A percentile compares a stretch with the other conserved stretches of the same genome.
Evolutionary conservation across 495 filamentous ascomycete species (phyloP).

Genomic region (Terfezia boudieri): DNA sequence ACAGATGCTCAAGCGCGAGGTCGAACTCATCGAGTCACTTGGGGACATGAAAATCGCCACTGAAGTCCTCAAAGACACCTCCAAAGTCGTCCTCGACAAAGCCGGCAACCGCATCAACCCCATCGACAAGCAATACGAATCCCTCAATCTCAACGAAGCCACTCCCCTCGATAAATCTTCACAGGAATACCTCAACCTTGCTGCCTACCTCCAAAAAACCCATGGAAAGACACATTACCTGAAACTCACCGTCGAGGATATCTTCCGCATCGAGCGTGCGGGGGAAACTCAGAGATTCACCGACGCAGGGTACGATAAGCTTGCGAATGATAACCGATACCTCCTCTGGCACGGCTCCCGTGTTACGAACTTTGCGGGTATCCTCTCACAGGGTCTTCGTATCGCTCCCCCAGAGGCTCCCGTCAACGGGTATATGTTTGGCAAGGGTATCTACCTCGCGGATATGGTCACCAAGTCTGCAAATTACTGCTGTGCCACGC

Average conservation of each 20-base stretch:
- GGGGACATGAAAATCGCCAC: slow-evolving; percentile 65
- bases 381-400: slow-evolving; percentile 61
- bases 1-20: slow-evolving; percentile 41
- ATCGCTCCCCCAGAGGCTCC: slow-evolving; percentile 74
- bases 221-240: slow-evolving; percentile 36
- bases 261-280: slow-evolving; percentile 62
- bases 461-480: slow-evolving; percentile 61
- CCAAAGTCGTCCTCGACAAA: slow-evolving; percentile 24
- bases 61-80: slow-evolving; percentile 45
- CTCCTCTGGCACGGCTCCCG: slow-evolving; percentile 74
- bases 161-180: slow-evolving; percentile 35
- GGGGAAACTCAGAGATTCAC: slow-evolving; percentile 50
- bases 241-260: slow-evolving; percentile 40
- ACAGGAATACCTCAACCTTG: slow-evolving; percentile 39
- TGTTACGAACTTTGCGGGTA: slow-evolving; percentile 59
- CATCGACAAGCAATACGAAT: slow-evolving; percentile 46
- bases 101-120: slow-evolving; percentile 27
- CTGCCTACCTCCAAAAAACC: slow-evolving; percentile 41
- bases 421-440: slow-evolving; percentile 58
- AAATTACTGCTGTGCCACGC: slow-evolving; percentile 40
- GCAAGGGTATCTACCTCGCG: slow-evolving; percentile 77
- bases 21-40: slow-evolving; percentile 53
- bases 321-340: slow-evolving; percentile 32
- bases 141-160: slow-evolving; percentile 55
- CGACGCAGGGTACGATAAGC: slow-evolving; percentile 26